A percentile compares a stretch with the other conserved stretches of the same genome.
Evolutionary conservation across 1,139 yeast species (phyloP).

Genomic region (Debaryomyces coudertii): DNA sequence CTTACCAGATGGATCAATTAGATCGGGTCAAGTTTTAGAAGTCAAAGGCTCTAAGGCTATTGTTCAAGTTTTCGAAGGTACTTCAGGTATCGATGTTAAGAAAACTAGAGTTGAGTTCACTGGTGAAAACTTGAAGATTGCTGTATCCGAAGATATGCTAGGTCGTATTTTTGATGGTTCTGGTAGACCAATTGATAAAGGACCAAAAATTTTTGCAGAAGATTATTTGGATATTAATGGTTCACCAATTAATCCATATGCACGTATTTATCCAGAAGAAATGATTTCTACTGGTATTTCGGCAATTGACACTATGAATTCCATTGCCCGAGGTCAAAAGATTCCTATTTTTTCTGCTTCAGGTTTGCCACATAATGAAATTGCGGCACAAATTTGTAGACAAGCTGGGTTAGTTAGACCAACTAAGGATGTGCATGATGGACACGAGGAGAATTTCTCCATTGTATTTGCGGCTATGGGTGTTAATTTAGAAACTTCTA

Average conservation of each 20-base stretch:
- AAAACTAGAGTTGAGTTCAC: slow-evolving; percentile 97
- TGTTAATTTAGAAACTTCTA: slow-evolving; percentile 51
- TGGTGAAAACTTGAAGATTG: slow-evolving; percentile 87
- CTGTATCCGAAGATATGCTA: slow-evolving; percentile 95
- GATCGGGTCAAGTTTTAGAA: slow-evolving; percentile 98
- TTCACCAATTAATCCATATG: slow-evolving; percentile 96
- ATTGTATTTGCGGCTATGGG: slow-evolving; percentile 95
- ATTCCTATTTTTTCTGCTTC: slow-evolving; percentile 98
- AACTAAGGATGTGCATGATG: slow-evolving; percentile 98
- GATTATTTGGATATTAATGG: slow-evolving; percentile 98
- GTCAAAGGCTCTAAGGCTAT: slow-evolving; percentile 96
- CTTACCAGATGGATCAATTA: slow-evolving; percentile 87
- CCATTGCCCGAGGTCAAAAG: slow-evolving; percentile 99
- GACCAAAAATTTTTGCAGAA: slow-evolving; percentile 97
- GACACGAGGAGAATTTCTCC: slow-evolving; percentile 98
- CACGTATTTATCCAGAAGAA: slow-evolving; percentile 99
- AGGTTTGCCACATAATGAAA: slow-evolving; percentile 98
- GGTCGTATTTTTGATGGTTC: slow-evolving; percentile 99
- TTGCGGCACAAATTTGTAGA: slow-evolving; percentile 99
- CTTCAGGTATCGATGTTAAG: slow-evolving; percentile 96
- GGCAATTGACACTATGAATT: slow-evolving; percentile 98
- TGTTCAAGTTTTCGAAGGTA: slow-evolving; percentile 98
- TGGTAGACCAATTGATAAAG: slow-evolving; percentile 97
- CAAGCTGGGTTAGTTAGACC: slow-evolving; percentile 99
- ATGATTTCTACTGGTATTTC: slow-evolving; percentile 99